Base-by-base conservation (phyloP, 192 early-diverging fungal species). In the Phycomyces blakesleeanus region DNA sequence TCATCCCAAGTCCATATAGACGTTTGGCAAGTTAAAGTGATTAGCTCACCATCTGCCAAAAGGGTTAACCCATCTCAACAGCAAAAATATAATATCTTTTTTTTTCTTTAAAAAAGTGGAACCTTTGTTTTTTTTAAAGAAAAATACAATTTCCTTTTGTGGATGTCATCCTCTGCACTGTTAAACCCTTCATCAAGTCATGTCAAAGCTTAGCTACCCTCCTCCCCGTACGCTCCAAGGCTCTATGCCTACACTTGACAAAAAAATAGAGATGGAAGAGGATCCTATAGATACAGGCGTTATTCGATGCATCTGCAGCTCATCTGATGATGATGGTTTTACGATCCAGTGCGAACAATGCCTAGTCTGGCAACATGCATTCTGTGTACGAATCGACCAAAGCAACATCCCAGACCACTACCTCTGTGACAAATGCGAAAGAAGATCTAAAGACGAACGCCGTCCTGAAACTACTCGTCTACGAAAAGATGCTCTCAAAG, bases 331-430 rank as follows among this genome's bases (percentile, higher is more conserved):
- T 80, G 97, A 99, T 80, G 97, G 97, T 14, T 95, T 88, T 50
- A 98, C 97, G 7, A 92, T 99, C 49, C 93, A 97, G 60, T 99
- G 97, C 73, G 97, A 99, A 53, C 76, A 82, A 52, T 98, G 97
- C 69, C 65, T 83, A 5, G 92, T 94, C 5, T 99, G 97, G 97
- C 97, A 99, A 67, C 97, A 99, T 73, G 86, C 85, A 6, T 81
- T 85, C 21, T 99, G 97, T 69, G 88, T 99, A 12, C 75, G 76
- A 12, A 81, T 89, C 41, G 78, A 82, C 38, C 77, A 84, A 55
- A 80, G 81, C 50, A 85, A 87, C 60, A 83, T 96, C 22, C 94
- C 97, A 2, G 93, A 96, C 59, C 68, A 84, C 39, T 96, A 93
- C 61, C 76, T 89, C 5, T 98, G 95, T 66, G 93, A 97, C 53